Evolutionary conservation across 2,329 filamentous ascomycete genomes (phyloP).

Genomic region (Colletotrichum sp.): DNA sequence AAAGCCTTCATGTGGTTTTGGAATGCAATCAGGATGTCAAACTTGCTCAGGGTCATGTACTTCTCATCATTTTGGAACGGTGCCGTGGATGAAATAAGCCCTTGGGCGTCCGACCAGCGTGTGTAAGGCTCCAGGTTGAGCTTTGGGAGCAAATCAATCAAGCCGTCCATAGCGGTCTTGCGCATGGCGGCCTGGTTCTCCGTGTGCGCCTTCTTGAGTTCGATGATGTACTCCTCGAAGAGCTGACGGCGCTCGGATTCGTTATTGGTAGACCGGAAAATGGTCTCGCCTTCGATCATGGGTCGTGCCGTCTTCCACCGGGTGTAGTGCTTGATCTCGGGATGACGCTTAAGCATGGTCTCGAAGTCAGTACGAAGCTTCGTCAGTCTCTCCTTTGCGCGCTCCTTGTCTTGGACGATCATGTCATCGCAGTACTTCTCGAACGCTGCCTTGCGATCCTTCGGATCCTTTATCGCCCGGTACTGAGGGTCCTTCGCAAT

Average conservation of each 20-base stretch:
- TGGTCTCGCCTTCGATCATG: constrained; percentile 93
- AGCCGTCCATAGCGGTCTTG: constrained; percentile 83
- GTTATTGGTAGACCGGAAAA: constrained; percentile 88
- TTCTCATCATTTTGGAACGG: constrained; percentile 82
- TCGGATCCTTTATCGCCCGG: constrained; percentile 89
- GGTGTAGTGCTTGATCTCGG: constrained; percentile 96
- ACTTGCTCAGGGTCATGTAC: constrained; percentile 84
- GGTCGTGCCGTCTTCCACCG: constrained; percentile 95
- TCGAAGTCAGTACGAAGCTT: constrained; percentile 95
- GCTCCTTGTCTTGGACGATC: constrained; percentile 90
- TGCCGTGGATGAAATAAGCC: constrained; percentile 77
- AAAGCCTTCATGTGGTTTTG: constrained; percentile 94
- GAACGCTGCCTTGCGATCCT: constrained; percentile 88
- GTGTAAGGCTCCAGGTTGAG: constrained; percentile 92
- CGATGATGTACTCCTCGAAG: constrained; percentile 90
- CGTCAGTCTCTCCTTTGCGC: constrained; percentile 88
- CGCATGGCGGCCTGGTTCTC: constrained; percentile 76
- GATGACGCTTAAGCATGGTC: constrained; percentile 94
- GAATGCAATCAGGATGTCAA: constrained; percentile 91
- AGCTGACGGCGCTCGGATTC: constrained; percentile 88
- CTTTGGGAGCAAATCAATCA: constrained; percentile 78
- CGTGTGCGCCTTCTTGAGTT: constrained; percentile 80
- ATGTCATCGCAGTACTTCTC: constrained; percentile 94
- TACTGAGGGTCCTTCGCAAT: constrained; percentile 93
- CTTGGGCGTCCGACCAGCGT: constrained; percentile 89